Evolutionary conservation across 1,284 basidiomycete species (phyloP).

Genomic region (Caloboletus inedulis): DNA sequence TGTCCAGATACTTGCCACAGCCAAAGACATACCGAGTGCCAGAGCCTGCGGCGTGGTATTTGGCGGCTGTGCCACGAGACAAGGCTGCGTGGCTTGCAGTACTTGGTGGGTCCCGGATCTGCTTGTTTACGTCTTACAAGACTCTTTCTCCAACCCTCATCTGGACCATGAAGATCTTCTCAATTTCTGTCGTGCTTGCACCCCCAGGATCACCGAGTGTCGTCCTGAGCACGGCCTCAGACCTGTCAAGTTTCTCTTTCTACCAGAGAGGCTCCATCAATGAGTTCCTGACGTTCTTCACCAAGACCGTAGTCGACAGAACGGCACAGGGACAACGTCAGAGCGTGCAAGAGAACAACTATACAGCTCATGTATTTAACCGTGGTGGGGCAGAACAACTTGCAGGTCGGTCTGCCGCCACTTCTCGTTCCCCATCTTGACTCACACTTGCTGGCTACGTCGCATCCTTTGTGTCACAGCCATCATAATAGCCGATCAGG

Average conservation of each 20-base stretch:
- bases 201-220: conserved; percentile 57
- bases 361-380: conserved; percentile 93
- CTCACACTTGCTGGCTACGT: conserved; percentile 2
- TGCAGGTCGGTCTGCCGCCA: conserved; percentile 53
- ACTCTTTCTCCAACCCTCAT: conserved; percentile 10
- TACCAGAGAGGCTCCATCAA: conserved; percentile 84
- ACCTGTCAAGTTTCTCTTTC: conserved; percentile 92
- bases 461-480: conserved; percentile 43
- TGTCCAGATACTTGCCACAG: conserved; percentile 20
- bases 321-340: conserved; percentile 86
- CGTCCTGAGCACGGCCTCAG: conserved; percentile 72
- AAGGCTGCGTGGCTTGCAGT: background rate
- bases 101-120: background rate
- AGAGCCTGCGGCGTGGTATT: background rate
- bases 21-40: conserved; percentile 22
- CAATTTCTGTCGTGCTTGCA: conserved; percentile 59
- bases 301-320: conserved; percentile 89
- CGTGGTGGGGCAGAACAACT: conserved; percentile 76
- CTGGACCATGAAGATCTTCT: conserved; percentile 66
- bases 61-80: background rate
- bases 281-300: conserved; percentile 91
- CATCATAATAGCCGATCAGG: conserved; percentile 91
- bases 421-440: background rate
- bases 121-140: conserved; percentile 3
- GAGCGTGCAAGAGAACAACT: conserved; percentile 93